These are phyloP conservation scores for Scleroderma citrinum DNA, from an alignment of 768 basidiomycete genomes.

Conservation along the genomic window DNA sequence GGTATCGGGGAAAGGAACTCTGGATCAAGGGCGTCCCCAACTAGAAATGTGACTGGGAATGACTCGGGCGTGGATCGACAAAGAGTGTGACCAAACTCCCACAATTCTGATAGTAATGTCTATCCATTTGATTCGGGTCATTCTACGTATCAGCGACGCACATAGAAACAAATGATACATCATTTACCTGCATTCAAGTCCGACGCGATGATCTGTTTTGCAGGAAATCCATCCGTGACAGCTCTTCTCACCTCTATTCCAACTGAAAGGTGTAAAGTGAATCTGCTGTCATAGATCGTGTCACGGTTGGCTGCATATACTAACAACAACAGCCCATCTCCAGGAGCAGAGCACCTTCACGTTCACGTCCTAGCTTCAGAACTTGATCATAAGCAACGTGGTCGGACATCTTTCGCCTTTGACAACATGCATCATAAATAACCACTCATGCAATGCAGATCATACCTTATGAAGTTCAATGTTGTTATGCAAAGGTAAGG, in stretches of 20 bases:
- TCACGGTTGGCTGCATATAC: too few relatives aligned
- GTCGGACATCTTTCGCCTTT: too few relatives aligned
- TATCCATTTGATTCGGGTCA: not conserved
- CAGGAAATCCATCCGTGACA: constrained; percentile 38
- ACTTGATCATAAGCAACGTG: constrained; percentile 20
- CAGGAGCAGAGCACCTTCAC: constrained; percentile 33
- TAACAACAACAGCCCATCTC: too few relatives aligned
- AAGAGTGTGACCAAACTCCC: constrained; percentile 57
- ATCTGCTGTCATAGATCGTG: constrained; percentile 18
- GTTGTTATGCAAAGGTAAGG: constrained; percentile 20
- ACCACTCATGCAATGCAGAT: not conserved
- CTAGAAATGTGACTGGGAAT: constrained; percentile 50
- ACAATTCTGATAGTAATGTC: constrained; percentile 37
- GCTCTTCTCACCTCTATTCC: constrained; percentile 38
- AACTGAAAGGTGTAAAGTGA: constrained; percentile 19
- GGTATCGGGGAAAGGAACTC: too few relatives aligned
- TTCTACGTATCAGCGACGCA: not conserved
- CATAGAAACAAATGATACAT: not conserved
- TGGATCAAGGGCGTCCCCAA: constrained; percentile 49
- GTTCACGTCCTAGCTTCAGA: constrained; percentile 33
- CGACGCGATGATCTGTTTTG: too few relatives aligned
- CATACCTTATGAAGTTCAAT: constrained; percentile 15
- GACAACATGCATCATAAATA: constrained; percentile 17
- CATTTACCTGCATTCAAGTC: constrained; percentile 34
- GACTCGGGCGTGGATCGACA: constrained; percentile 47